Base-by-base conservation (phyloP, 1,284 basidiomycete genomes). In the Peniophora sp. region DNA sequence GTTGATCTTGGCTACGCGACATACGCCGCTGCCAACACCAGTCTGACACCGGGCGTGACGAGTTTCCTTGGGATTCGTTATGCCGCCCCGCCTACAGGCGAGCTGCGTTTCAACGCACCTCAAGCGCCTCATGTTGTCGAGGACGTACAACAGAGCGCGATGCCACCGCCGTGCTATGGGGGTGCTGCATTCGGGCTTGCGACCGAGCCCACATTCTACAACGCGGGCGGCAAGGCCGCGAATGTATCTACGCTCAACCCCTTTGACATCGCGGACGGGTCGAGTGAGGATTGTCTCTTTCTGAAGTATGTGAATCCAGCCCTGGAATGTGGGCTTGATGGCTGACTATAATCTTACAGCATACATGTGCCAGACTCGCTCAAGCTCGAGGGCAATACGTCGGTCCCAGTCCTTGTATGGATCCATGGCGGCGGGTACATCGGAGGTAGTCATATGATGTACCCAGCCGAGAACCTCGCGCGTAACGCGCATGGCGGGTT, bases 271-370 rank as follows among this genome's bases (percentile, higher is more conserved):
- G 43, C 6, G 9, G 22, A 45, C 9, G 43, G 14, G 6, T 11
- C n/a, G 32, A 44, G 23, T 20, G 72, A 74, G 54, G 71, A 73
- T 54, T 72, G 70, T 55, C 58, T 73, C 1, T 73, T 73, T 54
- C 58, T 74, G n/a, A 69, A 70, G 71, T 70, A 47, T 24, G 58
- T 54, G 43, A 12, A 10, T 43, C 11, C 41, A 43, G 9, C 17
- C n/a, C n/a, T 36, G 41, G 10, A 18, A 15, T 15, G 41, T 20
- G 18, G 12, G 14, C 41, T 45, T 24, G n/a, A 45, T n/a, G 20
- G 43, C 43, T n/a, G 43, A 20, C n/a, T n/a, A n/a, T n/a, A n/a
- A 22, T n/a, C n/a, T 45, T n/a, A 45, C 14, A 24, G 15, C 14
- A 20, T 15, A 23, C 43, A 54, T 39, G 54, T 64, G n/a, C 60